Base-by-base conservation (phyloP, 2,329 filamentous ascomycete genomes). In the Paracorniculantispora psalliotae region DNA sequence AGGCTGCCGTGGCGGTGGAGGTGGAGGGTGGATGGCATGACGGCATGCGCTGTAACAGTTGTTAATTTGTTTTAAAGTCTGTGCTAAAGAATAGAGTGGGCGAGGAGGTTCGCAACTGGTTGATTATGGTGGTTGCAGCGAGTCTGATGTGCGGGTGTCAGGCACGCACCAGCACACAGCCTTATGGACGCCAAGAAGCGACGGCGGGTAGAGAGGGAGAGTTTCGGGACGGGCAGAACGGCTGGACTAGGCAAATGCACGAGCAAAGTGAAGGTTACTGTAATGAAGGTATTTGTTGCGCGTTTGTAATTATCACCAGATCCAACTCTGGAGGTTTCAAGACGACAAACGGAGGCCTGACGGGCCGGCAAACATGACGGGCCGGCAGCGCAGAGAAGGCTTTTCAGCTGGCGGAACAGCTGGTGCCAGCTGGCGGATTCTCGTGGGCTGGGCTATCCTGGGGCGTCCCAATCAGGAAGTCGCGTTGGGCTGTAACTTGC, bases 391-490 rank as follows among this genome's bases (percentile, higher is more conserved):
- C 19, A n/a, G n/a, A n/a, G n/a, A n/a, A n/a, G n/a, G n/a, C n/a
- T n/a, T n/a, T n/a, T n/a, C n/a, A n/a, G n/a, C n/a, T n/a, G n/a
- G n/a, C n/a, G n/a, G n/a, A n/a, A n/a, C 53, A 57, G 53, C 53
- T 57, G 30, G 33, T 15, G 50, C 51, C 51, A 54, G 51, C 51
- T 54, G 51, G 51, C 25, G 25, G 25, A 44, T 25, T 39, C 35
- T 17, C 12, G n/a, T 13, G 41, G n/a, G 7, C 37, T n/a, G 30
- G 28, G 26, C 51, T 13, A 26, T 35, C 28, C 21, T 39, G 35
- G 35, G 30, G 10, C 33, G 53, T 56, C 53, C 53, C 30, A 56
- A 56, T 56, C 25, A 56, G 53, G 53, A 28, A 56, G 43, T 56
- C 39, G 15, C 53, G 21, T 48, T 46, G 19, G 52, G 41, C 26